Percentiles rank a stretch among this genome's conserved stretches.
These are phyloP conservation scores for Glebionis coronaria DNA, from an alignment of 129 eudicot genomes.

Conservation along the genomic window DNA sequence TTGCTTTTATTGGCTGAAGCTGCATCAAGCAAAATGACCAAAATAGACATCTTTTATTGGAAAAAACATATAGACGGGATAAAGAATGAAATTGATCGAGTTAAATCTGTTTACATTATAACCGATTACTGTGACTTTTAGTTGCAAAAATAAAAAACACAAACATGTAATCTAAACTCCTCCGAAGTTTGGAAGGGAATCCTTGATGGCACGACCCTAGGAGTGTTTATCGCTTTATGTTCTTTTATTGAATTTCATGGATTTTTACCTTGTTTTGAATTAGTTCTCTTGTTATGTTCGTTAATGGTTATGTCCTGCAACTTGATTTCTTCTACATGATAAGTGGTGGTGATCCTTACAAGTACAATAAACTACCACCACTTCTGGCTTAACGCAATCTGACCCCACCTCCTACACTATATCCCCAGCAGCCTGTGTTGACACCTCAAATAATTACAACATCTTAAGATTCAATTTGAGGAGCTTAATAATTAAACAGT, in stretches of 20 bases:
- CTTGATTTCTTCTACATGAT: conserved; percentile 29
- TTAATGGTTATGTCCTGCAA: background rate
- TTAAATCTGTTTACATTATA: too few species aligned
- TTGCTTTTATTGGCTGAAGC: too few species aligned
- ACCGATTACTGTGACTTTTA: too few species aligned
- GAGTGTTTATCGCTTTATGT: background rate
- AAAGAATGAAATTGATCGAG: too few species aligned
- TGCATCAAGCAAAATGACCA: background rate
- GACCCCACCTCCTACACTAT: conserved; percentile 93
- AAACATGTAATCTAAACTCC: too few species aligned
- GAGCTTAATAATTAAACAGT: conserved; percentile 44
- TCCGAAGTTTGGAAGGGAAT: too few species aligned
- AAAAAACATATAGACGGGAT: too few species aligned
- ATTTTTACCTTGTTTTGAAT: background rate
- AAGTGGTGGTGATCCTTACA: conserved; percentile 58
- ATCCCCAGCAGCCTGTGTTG: conserved; percentile 91
- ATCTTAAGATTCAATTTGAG: conserved; percentile 59
- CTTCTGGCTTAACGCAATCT: conserved; percentile 91
- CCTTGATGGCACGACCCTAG: background rate
- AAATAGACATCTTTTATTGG: too few species aligned
- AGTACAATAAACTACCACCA: conserved; percentile 73
- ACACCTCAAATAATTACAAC: conserved; percentile 80
- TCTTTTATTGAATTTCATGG: background rate
- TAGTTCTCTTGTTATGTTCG: background rate
- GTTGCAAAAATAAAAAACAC: too few species aligned